phyloP scores from a whole-genome alignment of 2,329 filamentous ascomycete species.

The Didymella arachidicola region DNA sequence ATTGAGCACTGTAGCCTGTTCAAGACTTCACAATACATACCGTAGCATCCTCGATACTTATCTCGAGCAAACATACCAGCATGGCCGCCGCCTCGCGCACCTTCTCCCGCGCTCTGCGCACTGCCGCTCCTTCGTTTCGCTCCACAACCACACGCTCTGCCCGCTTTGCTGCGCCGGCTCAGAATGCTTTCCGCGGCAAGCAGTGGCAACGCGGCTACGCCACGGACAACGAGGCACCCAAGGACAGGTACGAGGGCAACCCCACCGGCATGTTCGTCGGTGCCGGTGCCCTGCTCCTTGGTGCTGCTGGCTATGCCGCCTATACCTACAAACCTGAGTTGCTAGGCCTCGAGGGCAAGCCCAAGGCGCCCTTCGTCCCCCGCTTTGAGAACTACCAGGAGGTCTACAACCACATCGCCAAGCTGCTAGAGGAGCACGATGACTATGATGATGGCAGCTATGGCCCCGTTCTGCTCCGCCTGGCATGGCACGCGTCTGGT shows the following conservation, averaged over 20 bases:
- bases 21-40: not conserved
- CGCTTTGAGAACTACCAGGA: slow-evolving; percentile 91
- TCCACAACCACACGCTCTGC: slow-evolving; percentile 65
- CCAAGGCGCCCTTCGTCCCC: slow-evolving; percentile 68
- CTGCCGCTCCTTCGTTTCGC: slow-evolving; percentile 57
- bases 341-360: slow-evolving; percentile 45
- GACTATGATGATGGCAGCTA: slow-evolving; percentile 98
- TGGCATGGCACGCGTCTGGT: slow-evolving; percentile 93
- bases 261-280: slow-evolving; percentile 51
- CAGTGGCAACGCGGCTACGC: slow-evolving; percentile 84
- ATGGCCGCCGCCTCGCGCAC: slow-evolving; percentile 49
- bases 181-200: slow-evolving; percentile 72
- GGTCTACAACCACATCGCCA: slow-evolving; percentile 88
- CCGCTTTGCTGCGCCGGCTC: slow-evolving; percentile 65
- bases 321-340: slow-evolving; percentile 65
- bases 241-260: slow-evolving; percentile 58
- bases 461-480: slow-evolving; percentile 85
- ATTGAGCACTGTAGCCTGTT: slow-evolving; percentile 19
- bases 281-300: slow-evolving; percentile 41
- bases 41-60: not conserved
- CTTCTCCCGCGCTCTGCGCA: slow-evolving; percentile 53
- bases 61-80: slow-evolving; percentile 18
- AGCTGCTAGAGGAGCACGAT: slow-evolving; percentile 82
- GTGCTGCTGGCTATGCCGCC: slow-evolving; percentile 43
- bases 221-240: slow-evolving; percentile 59